phyloP scores from a whole-genome alignment of 495 filamentous ascomycete genomes.

The Penicillium lagena region DNA sequence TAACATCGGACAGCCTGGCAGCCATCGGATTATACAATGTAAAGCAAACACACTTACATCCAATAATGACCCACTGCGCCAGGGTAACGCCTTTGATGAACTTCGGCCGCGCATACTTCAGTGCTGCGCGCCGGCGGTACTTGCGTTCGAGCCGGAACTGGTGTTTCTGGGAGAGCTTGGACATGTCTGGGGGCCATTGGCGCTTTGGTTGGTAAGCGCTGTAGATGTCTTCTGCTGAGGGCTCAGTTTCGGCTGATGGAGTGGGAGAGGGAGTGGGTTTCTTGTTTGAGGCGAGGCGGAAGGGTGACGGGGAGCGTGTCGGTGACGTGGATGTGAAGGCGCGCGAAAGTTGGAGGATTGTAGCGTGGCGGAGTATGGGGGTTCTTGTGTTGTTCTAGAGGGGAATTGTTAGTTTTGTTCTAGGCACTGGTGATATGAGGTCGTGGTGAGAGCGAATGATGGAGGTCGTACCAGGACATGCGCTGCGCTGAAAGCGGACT shows the following conservation, averaged over 20 bases:
- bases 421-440: too few species aligned
- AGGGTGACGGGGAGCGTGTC: constrained; percentile 21
- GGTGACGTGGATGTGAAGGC: constrained; percentile 9
- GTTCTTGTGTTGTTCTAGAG: too few species aligned
- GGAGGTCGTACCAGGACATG: too few species aligned
- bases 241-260: neutral
- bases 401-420: too few species aligned
- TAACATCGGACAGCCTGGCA: too few species aligned
- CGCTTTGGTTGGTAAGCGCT: constrained; percentile 74
- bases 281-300: constrained; percentile 32
- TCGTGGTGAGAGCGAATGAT: too few species aligned
- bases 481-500: too few species aligned
- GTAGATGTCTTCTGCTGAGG: constrained; percentile 12
- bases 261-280: neutral
- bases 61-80: constrained; percentile 58
- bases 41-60: constrained; percentile 43
- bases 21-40: neutral
- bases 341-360: neutral
- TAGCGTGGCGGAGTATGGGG: too few species aligned
- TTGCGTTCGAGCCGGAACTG: constrained; percentile 66
- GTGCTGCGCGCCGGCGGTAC: constrained; percentile 59
- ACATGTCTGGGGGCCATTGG: constrained; percentile 90
- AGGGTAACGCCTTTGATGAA: constrained; percentile 69
- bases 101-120: constrained; percentile 68
- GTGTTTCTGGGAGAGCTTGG: constrained; percentile 68